phyloP scores from a whole-genome alignment of 202 grass and related monocot genomes.

The Alloteropsis angusta region DNA sequence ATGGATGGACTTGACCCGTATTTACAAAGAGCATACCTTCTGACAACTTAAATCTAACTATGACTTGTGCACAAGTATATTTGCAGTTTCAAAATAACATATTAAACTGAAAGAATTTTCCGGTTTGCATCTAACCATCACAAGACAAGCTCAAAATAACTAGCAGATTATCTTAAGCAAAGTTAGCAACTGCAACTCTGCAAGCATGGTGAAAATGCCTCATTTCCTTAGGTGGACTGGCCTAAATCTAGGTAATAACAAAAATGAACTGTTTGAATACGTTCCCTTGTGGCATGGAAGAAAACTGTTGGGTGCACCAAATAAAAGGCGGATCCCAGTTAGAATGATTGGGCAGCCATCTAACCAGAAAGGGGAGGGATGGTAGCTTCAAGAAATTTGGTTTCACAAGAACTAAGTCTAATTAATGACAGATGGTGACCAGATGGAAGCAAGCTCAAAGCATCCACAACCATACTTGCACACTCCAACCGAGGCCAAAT shows the following conservation, averaged over 20 bases:
- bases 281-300: constrained; percentile 6
- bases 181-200: background rate
- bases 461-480: background rate
- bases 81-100: background rate
- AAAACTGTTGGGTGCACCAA: background rate
- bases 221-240: background rate
- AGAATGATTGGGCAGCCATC: background rate
- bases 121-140: background rate
- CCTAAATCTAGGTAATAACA: background rate
- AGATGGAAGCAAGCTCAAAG: background rate
- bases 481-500: constrained; percentile 19
- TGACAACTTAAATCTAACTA: background rate
- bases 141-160: background rate
- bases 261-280: background rate
- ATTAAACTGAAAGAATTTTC: background rate
- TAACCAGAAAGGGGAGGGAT: background rate
- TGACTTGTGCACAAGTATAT: background rate
- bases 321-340: background rate
- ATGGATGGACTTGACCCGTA: background rate
- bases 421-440: background rate
- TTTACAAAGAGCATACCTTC: background rate
- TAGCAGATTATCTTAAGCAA: background rate
- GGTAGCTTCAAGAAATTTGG: background rate
- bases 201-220: background rate
- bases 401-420: background rate